phyloP scores from a whole-genome alignment of 768 basidiomycete species.

The Serendipita indica region DNA sequence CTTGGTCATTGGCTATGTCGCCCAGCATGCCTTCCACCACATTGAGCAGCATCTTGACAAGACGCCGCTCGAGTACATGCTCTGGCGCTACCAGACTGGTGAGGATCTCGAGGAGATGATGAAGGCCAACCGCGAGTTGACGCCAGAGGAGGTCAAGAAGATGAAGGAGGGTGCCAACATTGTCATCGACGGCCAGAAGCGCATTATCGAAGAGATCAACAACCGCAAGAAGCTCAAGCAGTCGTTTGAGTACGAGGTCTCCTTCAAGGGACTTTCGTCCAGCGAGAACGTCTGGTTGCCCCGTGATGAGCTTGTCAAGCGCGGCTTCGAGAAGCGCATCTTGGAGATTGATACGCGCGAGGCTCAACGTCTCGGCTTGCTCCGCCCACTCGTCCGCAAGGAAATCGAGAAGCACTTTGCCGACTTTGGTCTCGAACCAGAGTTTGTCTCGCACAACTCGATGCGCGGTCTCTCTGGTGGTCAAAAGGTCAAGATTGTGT shows the following conservation, averaged over 20 bases:
- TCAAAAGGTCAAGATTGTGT: slow-evolving; percentile 98
- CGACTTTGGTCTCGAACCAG: slow-evolving; percentile 97
- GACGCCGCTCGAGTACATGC: slow-evolving; percentile 97
- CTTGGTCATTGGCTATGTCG: slow-evolving; percentile 98
- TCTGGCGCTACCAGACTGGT: slow-evolving; percentile 99
- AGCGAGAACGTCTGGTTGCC: slow-evolving; percentile 98
- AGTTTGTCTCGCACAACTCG: slow-evolving; percentile 98
- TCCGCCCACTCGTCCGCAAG: slow-evolving; percentile 91
- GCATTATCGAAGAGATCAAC: slow-evolving; percentile 82
- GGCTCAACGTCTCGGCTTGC: slow-evolving; percentile 88
- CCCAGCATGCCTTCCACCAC: slow-evolving; percentile 99
- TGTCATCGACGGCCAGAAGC: slow-evolving; percentile 87
- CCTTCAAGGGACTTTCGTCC: slow-evolving; percentile 87
- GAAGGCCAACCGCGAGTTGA: slow-evolving; percentile 80
- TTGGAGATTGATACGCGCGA: slow-evolving; percentile 95
- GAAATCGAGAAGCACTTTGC: slow-evolving; percentile 99
- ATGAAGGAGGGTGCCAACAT: slow-evolving; percentile 90
- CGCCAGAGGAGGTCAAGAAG: slow-evolving; percentile 78
- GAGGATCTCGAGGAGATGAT: slow-evolving; percentile 94
- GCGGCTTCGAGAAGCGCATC: slow-evolving; percentile 97
- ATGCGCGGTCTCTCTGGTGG: slow-evolving; percentile 98
- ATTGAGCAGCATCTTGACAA: slow-evolving; percentile 98
- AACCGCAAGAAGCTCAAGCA: slow-evolving; percentile 96
- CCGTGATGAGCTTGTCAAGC: slow-evolving; percentile 93
- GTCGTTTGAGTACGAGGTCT: slow-evolving; percentile 96